Conservation (phyloP, 495 filamentous ascomycete genomes). For the Daldinia vernicosa region DNA sequence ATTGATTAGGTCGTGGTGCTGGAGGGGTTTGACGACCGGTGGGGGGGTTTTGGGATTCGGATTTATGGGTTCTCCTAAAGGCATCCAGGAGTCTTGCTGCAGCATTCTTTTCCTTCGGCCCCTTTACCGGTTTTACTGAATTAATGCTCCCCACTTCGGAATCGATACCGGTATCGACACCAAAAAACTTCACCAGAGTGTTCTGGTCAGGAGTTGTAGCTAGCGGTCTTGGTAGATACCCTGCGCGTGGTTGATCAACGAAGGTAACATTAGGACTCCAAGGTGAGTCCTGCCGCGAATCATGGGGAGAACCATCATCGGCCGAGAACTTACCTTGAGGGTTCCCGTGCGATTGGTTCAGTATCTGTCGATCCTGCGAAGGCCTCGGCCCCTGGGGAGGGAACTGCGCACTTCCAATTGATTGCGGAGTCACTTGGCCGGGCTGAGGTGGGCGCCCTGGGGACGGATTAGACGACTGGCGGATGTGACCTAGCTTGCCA, state of each 20-base stretch:
- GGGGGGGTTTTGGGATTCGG: slow-evolving; percentile 35
- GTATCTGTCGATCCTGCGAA: slow-evolving; percentile 14
- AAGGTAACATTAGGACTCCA: slow-evolving; percentile 29
- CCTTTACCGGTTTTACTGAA: slow-evolving; percentile 21
- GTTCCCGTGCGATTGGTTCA: background rate
- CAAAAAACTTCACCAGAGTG: slow-evolving; percentile 43
- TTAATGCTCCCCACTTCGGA: slow-evolving; percentile 19
- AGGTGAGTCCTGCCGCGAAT: slow-evolving; percentile 14
- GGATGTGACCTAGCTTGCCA: slow-evolving; percentile 38
- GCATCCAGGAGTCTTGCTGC: slow-evolving; percentile 42
- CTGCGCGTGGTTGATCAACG: slow-evolving; percentile 26
- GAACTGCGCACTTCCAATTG: slow-evolving; percentile 12
- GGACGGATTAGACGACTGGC: slow-evolving; percentile 43
- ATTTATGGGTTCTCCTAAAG: slow-evolving; percentile 42
- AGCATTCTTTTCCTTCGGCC: slow-evolving; percentile 43
- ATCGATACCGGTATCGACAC: slow-evolving; percentile 32
- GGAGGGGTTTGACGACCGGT: slow-evolving; percentile 40
- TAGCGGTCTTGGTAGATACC: slow-evolving; percentile 14
- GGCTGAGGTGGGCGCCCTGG: slow-evolving; percentile 37
- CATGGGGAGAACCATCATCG: slow-evolving; percentile 15
- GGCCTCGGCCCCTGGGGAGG: slow-evolving; percentile 7
- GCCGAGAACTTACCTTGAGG: background rate
- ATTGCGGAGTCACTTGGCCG: slow-evolving; percentile 22
- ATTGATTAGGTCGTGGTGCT: slow-evolving; percentile 29
- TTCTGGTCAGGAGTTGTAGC: slow-evolving; percentile 27